A percentile compares a stretch with the other conserved stretches of the same genome.
phyloP scores from a whole-genome alignment of 2,329 filamentous ascomycete genomes.

The Diplocarpon rosae region DNA sequence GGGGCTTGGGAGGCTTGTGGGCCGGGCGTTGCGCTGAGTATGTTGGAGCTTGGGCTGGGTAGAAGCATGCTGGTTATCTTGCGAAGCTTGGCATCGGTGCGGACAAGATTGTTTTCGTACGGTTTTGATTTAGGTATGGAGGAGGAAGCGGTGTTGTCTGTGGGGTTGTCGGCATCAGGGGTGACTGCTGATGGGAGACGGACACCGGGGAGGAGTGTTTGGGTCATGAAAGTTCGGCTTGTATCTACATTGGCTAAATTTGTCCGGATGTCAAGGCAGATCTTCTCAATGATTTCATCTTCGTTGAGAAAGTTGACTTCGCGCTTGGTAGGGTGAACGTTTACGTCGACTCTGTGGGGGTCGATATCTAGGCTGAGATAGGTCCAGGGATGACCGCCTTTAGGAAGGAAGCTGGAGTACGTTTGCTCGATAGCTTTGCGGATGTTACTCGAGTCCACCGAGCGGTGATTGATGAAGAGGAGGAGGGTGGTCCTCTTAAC shows the following conservation, averaged over 20 bases:
- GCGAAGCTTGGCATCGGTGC: slow-evolving; percentile 76
- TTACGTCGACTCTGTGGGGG: slow-evolving; percentile 86
- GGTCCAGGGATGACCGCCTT: slow-evolving; percentile 86
- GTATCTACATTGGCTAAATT: slow-evolving; percentile 81
- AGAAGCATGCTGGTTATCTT: slow-evolving; percentile 96
- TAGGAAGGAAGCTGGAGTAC: slow-evolving; percentile 78
- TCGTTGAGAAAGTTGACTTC: slow-evolving; percentile 98
- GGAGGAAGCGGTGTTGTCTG: slow-evolving; percentile 13
- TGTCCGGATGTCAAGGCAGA: slow-evolving; percentile 69
- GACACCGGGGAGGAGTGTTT: slow-evolving; percentile 72
- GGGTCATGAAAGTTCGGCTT: slow-evolving; percentile 87
- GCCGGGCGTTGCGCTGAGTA: slow-evolving; percentile 21
- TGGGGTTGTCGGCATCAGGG: slow-evolving; percentile 9
- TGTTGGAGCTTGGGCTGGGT: slow-evolving; percentile 33
- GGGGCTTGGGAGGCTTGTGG: slow-evolving; percentile 7
- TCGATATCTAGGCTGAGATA: slow-evolving; percentile 92
- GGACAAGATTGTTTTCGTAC: slow-evolving; percentile 79
- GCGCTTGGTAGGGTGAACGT: slow-evolving; percentile 91
- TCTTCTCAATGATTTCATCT: slow-evolving; percentile 81
- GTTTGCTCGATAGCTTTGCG: slow-evolving; percentile 87
- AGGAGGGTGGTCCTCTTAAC: slow-evolving; percentile 81
- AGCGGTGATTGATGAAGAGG: slow-evolving; percentile 92
- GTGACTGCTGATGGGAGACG: slow-evolving; percentile 27
- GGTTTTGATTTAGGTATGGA: slow-evolving; percentile 45
- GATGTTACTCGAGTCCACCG: slow-evolving; percentile 79